A percentile compares a stretch with the other conserved stretches of the same genome.
Conservation (phyloP, 805 yeast genomes). For the Yueomyces sinensis region DNA sequence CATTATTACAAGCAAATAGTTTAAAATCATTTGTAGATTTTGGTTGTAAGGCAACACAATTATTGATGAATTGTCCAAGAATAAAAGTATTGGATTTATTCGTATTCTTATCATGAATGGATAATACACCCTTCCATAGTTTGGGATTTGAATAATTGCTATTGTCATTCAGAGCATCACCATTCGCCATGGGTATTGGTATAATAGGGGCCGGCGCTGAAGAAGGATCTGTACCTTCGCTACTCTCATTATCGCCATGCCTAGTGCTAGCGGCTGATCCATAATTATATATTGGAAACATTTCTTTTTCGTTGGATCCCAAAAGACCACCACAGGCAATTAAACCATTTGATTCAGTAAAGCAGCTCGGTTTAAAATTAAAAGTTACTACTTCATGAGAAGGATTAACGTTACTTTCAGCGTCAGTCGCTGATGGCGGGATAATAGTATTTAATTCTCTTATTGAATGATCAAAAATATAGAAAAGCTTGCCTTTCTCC, state of each 20-base stretch:
- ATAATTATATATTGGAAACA: conserved; percentile 14
- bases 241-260: too few species aligned
- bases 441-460: conserved; percentile 29
- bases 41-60: conserved; percentile 50
- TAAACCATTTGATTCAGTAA: conserved; percentile 41
- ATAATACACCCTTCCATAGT: conserved; percentile 39
- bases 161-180: conserved; percentile 14
- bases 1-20: conserved; percentile 75
- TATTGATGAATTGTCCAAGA: conserved; percentile 74
- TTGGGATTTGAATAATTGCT: conserved; percentile 20
- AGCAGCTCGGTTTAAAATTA: conserved; percentile 59
- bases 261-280: neutral
- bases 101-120: conserved; percentile 33
- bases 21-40: conserved; percentile 32
- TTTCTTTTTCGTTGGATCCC: conserved; percentile 25
- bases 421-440: neutral
- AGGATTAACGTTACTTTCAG: conserved; percentile 4
- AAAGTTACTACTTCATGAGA: conserved; percentile 32
- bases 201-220: conserved; percentile 11
- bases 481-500: conserved; percentile 34
- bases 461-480: conserved; percentile 44
- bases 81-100: conserved; percentile 36
- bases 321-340: conserved; percentile 41
- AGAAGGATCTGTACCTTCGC: too few species aligned
- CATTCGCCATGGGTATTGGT: conserved; percentile 20